These are phyloP conservation scores for Chaetomium tenue DNA, from an alignment of 495 filamentous ascomycete genomes.

Conservation along the genomic window DNA sequence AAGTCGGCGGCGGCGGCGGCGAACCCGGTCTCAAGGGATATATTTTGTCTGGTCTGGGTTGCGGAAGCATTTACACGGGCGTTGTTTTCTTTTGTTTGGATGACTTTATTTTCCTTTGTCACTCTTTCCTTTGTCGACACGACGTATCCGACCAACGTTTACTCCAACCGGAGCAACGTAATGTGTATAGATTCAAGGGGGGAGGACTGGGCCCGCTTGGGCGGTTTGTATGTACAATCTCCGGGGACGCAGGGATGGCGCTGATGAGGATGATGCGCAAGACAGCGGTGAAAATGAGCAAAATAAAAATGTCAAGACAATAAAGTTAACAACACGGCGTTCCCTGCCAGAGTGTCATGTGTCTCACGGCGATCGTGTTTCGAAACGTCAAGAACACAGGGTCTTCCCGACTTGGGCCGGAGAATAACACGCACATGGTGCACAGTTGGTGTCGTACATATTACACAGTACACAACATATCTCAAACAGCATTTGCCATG, in stretches of 20 bases:
- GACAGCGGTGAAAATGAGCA: neutral
- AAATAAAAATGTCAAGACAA: neutral
- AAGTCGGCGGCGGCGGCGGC: neutral
- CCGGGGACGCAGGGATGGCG: neutral
- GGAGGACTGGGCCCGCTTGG: neutral
- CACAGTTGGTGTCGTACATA: neutral
- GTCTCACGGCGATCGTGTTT: conserved; percentile 7
- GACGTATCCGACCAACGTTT: conserved; percentile 17
- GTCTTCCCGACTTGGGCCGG: neutral
- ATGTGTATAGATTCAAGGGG: conserved; percentile 15
- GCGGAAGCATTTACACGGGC: conserved; percentile 19
- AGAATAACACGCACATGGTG: neutral
- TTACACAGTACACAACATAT: neutral
- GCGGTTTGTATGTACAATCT: conserved; percentile 12
- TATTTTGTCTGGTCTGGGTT: neutral
- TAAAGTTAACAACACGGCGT: neutral
- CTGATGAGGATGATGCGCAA: neutral
- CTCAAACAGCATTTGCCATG: neutral
- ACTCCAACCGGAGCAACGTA: conserved; percentile 5
- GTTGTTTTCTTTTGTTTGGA: conserved; percentile 4
- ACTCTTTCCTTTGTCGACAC: conserved; percentile 15
- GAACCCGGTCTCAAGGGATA: neutral
- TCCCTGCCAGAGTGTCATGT: neutral
- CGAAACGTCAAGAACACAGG: neutral
- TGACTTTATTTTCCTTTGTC: conserved; percentile 11